phyloP scores from a whole-genome alignment of 2,329 filamentous ascomycete species.

The Chalara sp. region DNA sequence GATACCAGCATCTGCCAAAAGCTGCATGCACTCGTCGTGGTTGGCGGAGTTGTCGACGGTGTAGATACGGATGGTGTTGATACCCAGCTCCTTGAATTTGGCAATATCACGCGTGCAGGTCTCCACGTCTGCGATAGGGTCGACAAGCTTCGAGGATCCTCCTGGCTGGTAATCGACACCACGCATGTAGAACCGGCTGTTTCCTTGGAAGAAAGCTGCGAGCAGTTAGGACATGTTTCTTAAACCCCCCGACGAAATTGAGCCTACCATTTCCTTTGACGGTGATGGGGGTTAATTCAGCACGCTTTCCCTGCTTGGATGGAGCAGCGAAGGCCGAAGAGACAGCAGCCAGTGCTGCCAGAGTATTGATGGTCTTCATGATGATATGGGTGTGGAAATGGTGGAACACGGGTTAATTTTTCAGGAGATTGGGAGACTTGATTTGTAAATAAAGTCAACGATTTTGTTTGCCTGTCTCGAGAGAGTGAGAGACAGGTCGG shows the following conservation, averaged over 20 bases:
- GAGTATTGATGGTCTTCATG: conserved; percentile 24
- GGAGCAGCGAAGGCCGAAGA: conserved; percentile 15
- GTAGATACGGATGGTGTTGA: conserved; percentile 70
- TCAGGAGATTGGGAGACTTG: neutral
- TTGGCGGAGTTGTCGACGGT: conserved; percentile 63
- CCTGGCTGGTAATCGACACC: conserved; percentile 57
- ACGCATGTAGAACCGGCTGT: conserved; percentile 45
- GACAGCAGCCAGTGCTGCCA: conserved; percentile 22
- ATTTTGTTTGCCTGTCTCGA: conserved; percentile 10
- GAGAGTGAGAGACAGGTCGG: conserved; percentile 17
- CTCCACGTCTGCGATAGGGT: conserved; percentile 54
- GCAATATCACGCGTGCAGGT: conserved; percentile 58
- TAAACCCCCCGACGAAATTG: neutral
- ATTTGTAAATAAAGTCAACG: conserved; percentile 2
- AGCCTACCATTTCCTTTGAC: conserved; percentile 27
- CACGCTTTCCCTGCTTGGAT: conserved; percentile 1
- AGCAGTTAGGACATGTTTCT: conserved; percentile 2
- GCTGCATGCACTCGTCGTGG: conserved; percentile 64
- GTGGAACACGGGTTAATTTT: neutral
- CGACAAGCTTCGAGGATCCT: conserved; percentile 52
- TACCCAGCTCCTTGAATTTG: conserved; percentile 61
- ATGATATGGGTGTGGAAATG: neutral
- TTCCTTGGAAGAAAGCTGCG: conserved; percentile 24
- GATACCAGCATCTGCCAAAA: conserved; percentile 62
- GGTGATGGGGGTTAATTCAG: conserved; percentile 19